A percentile compares a stretch with the other conserved stretches of the same genome.
These are phyloP conservation scores for Rhytidiadelphus loreus DNA, from an alignment of 225 moss, liverwort and hornwort genomes.

Conservation along the genomic window DNA sequence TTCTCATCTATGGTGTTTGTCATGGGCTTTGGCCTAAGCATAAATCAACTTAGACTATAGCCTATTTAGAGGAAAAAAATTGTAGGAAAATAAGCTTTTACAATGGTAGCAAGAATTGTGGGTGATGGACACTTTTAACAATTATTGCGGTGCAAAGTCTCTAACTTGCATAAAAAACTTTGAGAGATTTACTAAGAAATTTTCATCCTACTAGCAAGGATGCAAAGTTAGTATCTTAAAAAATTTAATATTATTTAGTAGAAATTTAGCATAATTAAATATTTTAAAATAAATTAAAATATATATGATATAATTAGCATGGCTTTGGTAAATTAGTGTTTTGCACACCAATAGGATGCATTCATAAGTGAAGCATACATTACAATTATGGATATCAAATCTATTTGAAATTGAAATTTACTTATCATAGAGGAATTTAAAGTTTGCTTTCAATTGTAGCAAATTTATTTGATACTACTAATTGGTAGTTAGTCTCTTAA, in stretches of 20 bases:
- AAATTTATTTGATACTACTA: background rate
- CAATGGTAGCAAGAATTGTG: background rate
- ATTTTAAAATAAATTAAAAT: background rate
- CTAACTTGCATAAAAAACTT: background rate
- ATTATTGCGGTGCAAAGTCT: accelerated
- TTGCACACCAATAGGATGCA: background rate
- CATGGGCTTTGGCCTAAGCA: accelerated
- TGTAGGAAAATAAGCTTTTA: background rate
- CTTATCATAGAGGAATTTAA: background rate
- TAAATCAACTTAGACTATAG: background rate
- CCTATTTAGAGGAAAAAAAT: background rate
- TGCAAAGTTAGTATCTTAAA: no score
- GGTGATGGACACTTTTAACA: no score
- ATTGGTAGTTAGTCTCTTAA: background rate
- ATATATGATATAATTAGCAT: background rate
- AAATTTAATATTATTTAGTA: background rate
- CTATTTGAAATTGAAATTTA: background rate
- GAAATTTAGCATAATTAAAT: background rate
- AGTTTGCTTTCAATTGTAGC: background rate
- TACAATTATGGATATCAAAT: background rate
- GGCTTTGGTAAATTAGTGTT: background rate
- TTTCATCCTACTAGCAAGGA: no score
- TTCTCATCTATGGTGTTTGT: background rate
- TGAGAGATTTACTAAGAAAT: background rate
- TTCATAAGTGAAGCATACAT: background rate